Evolutionary conservation across 768 basidiomycete genomes (phyloP), one percentile per base, ranked within the genome.

Genomic region (Leccinum longicurvipes): DNA sequence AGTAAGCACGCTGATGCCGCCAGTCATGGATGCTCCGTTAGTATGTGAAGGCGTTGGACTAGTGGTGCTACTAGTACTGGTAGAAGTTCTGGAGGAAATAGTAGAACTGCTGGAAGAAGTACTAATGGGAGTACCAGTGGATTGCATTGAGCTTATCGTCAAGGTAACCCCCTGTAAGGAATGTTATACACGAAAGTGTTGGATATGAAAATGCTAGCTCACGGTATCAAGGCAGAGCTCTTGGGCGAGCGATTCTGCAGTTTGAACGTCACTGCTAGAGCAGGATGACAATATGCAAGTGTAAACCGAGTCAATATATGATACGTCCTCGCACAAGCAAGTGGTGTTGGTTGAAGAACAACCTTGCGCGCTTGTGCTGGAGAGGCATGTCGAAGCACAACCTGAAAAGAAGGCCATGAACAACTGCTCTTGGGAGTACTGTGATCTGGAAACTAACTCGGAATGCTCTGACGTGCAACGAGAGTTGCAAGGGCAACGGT

Each of bases 291-390:
- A 21, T 57, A 87, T 79, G 70, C 86, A 88, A 0, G 61, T 1
- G 34, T 82, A 80, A 47, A 77, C 76, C 51, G 67, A 65, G 36
- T 54, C 47, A 57, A 86, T 61, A 64, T 85, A 88, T 1, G 54
- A n/a, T 19, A 60, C 0, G 65, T 72, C 74, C 6, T 72, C 69
- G 78, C 87, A 89, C 28, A 86, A 72, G 62, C 89, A 91, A 25
- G 60, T 59, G 64, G 79, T 73, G 72, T 89, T 82, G n/a, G 68
- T 69, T 4, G 67, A 9, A 14, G 52, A 14, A 73, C 88, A 91
- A 55, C 59, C 61, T 42, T 73, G 80, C 19, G 73, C 59, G 60
- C 78, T 65, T 8, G 82, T 76, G 54, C 57, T 67, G 7, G 68
- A 49, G 8, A 87, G 60, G 70, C 89, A 90, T 17, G 67, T 0